Conservation (phyloP, 768 basidiomycete species). For the Solioccasus polychromus region DNA sequence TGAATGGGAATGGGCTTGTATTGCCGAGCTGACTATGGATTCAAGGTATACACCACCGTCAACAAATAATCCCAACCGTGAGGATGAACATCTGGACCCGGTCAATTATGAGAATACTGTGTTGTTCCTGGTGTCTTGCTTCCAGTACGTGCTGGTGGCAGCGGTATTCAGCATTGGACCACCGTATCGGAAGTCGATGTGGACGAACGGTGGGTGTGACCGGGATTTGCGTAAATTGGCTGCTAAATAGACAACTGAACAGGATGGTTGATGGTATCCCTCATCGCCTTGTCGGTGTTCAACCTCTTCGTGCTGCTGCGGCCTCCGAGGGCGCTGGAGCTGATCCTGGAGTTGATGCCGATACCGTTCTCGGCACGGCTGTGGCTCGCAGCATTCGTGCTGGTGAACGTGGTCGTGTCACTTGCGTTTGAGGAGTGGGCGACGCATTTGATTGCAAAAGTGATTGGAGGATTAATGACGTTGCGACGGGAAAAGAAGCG, state of each 20-base stretch:
- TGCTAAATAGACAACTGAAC: conserved; percentile 1
- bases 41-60: conserved; percentile 78
- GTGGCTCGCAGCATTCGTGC: conserved; percentile 64
- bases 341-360: conserved; percentile 72
- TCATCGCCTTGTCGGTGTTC: conserved; percentile 65
- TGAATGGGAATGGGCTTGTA: not conserved
- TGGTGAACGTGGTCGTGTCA: conserved; percentile 68
- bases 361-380: conserved; percentile 67
- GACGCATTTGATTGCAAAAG: conserved; percentile 50
- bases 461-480: conserved; percentile 46
- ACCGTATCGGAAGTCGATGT: conserved; percentile 92
- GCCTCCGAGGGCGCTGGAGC: conserved; percentile 57
- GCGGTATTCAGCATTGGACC: conserved; percentile 98
- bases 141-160: conserved; percentile 97
- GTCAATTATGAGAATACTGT: conserved; percentile 90
- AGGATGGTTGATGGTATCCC: conserved; percentile 83
- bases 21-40: not conserved
- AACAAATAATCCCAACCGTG: conserved; percentile 40
- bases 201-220: conserved; percentile 76
- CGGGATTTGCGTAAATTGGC: not conserved
- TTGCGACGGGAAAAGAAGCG: conserved; percentile 45
- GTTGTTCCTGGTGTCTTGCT: conserved; percentile 91
- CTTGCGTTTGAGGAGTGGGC: conserved; percentile 79
- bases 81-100: conserved; percentile 73
- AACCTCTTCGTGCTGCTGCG: conserved; percentile 74